Percentiles rank a stretch among this genome's conserved stretches.
These are phyloP conservation scores for Populus pruinosa DNA, from an alignment of 345 rosid genomes.

Conservation along the genomic window DNA sequence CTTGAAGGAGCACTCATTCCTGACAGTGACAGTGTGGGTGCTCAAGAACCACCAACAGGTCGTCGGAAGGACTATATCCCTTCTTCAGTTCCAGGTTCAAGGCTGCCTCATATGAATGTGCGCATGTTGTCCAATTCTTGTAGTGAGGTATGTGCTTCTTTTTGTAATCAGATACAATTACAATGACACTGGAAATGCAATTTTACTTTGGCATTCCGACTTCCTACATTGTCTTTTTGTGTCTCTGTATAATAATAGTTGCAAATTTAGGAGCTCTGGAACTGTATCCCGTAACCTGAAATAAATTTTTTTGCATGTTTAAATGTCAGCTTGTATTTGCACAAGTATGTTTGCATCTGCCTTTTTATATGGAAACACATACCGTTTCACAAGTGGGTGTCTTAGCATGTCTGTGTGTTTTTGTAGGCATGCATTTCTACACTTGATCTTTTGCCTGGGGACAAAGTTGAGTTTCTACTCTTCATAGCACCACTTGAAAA, in stretches of 20 bases:
- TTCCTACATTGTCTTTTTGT: background rate
- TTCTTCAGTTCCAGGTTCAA: conserved; percentile 75
- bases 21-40: conserved; percentile 32
- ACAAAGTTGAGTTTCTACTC: conserved; percentile 77
- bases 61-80: conserved; percentile 79
- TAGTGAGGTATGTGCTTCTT: conserved; percentile 36
- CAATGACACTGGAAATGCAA: background rate
- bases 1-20: conserved; percentile 73
- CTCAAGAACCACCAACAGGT: conserved; percentile 53
- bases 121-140: conserved; percentile 41
- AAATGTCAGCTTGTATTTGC: conserved; percentile 1
- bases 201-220: no score
- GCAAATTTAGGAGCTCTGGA: background rate
- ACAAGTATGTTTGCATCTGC: background rate
- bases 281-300: background rate
- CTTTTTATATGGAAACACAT: background rate
- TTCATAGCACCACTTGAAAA: conserved; percentile 60
- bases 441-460: conserved; percentile 60
- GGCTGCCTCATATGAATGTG: conserved; percentile 79
- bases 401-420: background rate
- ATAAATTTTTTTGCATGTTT: background rate
- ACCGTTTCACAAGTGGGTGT: background rate
- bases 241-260: background rate
- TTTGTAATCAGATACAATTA: background rate
- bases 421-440: conserved; percentile 56